Evolutionary conservation across 1,139 yeast species (phyloP).

Genomic region (Debaryomyces robertsiae): DNA sequence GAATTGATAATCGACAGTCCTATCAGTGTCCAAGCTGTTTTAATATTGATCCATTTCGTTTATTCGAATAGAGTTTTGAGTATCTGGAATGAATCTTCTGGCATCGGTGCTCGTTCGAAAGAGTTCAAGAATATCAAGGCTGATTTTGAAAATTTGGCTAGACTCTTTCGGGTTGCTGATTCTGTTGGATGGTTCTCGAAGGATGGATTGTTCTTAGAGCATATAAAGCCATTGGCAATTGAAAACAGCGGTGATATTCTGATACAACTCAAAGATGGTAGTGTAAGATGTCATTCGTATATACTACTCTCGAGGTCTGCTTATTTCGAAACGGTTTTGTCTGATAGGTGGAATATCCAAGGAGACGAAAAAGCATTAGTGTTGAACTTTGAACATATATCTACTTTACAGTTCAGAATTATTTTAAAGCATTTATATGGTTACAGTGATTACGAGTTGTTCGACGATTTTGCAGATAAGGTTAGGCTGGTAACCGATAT

Average conservation of each 20-base stretch:
- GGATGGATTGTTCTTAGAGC: conserved; percentile 9
- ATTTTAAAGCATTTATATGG: conserved; percentile 66
- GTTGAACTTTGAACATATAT: conserved; percentile 50
- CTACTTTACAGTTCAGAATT: conserved; percentile 47
- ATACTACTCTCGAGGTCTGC: conserved; percentile 59
- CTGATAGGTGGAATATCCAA: conserved; percentile 53
- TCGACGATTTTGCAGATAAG: conserved; percentile 36
- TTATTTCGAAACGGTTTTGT: conserved; percentile 62
- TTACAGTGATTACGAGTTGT: conserved; percentile 41
- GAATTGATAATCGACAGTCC: conserved; percentile 21
- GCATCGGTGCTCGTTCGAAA: conserved; percentile 21
- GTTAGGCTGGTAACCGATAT: conserved; percentile 24
- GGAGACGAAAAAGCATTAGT: conserved; percentile 13
- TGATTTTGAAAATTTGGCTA: conserved; percentile 23
- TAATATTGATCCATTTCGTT: conserved; percentile 36
- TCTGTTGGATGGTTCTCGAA: conserved; percentile 17
- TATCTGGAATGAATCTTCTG: conserved; percentile 29
- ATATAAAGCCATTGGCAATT: conserved; percentile 17
- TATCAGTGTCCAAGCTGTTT: conserved; percentile 29
- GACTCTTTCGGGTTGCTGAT: conserved; percentile 23
- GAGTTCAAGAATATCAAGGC: conserved; percentile 23
- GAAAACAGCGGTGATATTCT: conserved; percentile 27
- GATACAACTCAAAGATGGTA: conserved; percentile 44
- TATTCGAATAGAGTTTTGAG: conserved; percentile 33
- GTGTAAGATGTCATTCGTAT: conserved; percentile 47